Evolutionary conservation across 164 flowering plant species (phyloP), one percentile per base, ranked within the genome.

Genomic region (Berberis thunbergii): DNA sequence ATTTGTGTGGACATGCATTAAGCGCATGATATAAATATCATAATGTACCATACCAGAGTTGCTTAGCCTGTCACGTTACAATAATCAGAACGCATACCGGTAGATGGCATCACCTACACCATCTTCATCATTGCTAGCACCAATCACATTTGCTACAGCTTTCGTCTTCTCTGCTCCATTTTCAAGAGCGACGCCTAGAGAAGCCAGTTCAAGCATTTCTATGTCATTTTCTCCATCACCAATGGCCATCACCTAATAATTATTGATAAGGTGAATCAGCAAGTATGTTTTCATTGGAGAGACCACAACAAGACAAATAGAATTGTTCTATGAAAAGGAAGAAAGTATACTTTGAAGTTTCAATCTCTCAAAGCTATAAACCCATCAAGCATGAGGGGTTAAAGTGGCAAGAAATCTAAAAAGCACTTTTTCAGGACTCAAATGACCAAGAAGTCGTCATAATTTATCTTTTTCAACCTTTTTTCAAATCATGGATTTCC

Each of bases 71-170:
- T 57, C 49, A 43, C 57, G 61, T n/a, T 1, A 10, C n/a, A 61
- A 61, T 43, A 43, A 42, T 86, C 80, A 93, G 73, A 90, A 90
- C 54, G 96, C 98, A 72, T 85, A 88, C 41, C 89, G 81, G 58
- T 90, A 88, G n/a, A 90, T 93, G 41, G 96, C 97, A 76, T 93
- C 95, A 38, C 97, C 98, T 0, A 79, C 98, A n/a, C 96, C 98
- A 68, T 93, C 96, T 72, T 93, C 97, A 52, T 93, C 96, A 45
- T 93, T 90, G 84, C 92, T 84, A 43, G 64, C 59, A 57, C 91
- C 96, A 65, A 87, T 76, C 54, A 83, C 82, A 75, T 93, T 69
- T 26, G 94, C 97, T 49, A 84, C 86, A 46, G 95, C 89, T 72
- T 93, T 93, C 45, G 98, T 74, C 73, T 84, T 84, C 70, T 90